Conservation (phyloP, 345 rosid genomes). For the Turnera subulata region DNA sequence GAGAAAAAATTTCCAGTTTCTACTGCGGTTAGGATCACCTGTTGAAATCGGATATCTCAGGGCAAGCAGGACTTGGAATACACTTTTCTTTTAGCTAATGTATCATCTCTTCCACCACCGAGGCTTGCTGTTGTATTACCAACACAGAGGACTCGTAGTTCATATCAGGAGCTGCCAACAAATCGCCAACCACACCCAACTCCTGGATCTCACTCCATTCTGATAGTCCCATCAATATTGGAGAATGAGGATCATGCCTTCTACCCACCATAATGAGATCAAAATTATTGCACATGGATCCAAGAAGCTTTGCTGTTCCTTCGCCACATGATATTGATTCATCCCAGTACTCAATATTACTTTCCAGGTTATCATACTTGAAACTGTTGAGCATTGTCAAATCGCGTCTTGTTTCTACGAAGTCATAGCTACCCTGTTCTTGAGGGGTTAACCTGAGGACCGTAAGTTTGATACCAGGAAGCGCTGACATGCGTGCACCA, state of each 20-base stretch:
- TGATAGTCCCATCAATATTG: constrained; percentile 27
- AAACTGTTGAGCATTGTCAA: constrained; percentile 25
- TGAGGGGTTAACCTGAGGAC: constrained; percentile 18
- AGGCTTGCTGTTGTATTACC: constrained; percentile 35
- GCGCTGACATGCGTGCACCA: constrained; percentile 26
- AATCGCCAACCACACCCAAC: constrained; percentile 38
- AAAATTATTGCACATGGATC: constrained; percentile 21
- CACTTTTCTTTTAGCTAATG: too few relatives aligned
- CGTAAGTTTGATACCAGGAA: constrained; percentile 23
- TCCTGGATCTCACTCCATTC: constrained; percentile 40
- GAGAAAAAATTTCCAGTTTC: too few relatives aligned
- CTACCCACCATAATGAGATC: constrained; percentile 44
- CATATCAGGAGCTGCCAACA: constrained; percentile 33
- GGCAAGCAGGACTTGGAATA: too few relatives aligned
- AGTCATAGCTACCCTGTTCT: constrained; percentile 15
- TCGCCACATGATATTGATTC: constrained; percentile 15
- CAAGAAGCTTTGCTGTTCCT: constrained; percentile 17
- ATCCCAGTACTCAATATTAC: constrained; percentile 20
- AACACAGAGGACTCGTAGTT: constrained; percentile 30
- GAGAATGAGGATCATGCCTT: constrained; percentile 28
- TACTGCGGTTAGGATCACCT: too few relatives aligned
- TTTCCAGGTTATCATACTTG: constrained; percentile 7
- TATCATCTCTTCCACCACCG: constrained; percentile 13
- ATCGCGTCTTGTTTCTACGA: constrained; percentile 28
- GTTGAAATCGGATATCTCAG: too few relatives aligned